Base-by-base conservation (phyloP, 768 basidiomycete species). In the Kwoniella europaea region DNA sequence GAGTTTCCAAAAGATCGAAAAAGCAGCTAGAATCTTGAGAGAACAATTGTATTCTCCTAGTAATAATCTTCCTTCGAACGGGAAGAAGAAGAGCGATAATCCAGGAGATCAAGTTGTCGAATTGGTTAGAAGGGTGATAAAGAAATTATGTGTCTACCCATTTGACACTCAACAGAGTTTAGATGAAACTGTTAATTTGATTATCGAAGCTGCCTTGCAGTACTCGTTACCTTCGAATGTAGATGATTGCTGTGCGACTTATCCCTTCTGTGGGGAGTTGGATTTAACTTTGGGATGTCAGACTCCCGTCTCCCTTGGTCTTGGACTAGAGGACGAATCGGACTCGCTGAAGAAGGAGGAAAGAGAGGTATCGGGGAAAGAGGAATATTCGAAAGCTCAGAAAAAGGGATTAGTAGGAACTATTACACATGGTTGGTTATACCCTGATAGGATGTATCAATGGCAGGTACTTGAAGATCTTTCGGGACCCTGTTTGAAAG, bases 121-220 rank as follows among this genome's bases (percentile, higher is more conserved):
- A 24, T 68, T 83, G 15, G 75, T 83, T 55, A 72, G 69, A 18
- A 66, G 63, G 18, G 76, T 80, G 20, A 63, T 83, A 12, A 71
- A 73, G 35, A 77, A 75, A 59, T 44, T 83, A 35, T 43, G 68
- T 20, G 66, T 76, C 18, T 71, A 76, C 27, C 73, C 74, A 4
- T 74, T 76, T 42, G 61, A 74, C 44, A 74, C 74, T 20, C 76
- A 79, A 43, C 74, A 64, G 22, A 71, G 35, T n/a, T 52, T 75
- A 24, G 52, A 67, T 6, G 76, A 76, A n/a, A 54, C 80, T 29
- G 79, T 83, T 16, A 74, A 79, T 16, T 61, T 65, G 13, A 77
- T 82, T 50, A 79, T 83, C 57, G 80, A 81, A 42, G 72, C 81
- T 16, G 81, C 81, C 0, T 76, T 82, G 44, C 79, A 81, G 50